These are phyloP conservation scores for Amanita exitialis DNA, from an alignment of 768 basidiomycete genomes.

Conservation along the genomic window DNA sequence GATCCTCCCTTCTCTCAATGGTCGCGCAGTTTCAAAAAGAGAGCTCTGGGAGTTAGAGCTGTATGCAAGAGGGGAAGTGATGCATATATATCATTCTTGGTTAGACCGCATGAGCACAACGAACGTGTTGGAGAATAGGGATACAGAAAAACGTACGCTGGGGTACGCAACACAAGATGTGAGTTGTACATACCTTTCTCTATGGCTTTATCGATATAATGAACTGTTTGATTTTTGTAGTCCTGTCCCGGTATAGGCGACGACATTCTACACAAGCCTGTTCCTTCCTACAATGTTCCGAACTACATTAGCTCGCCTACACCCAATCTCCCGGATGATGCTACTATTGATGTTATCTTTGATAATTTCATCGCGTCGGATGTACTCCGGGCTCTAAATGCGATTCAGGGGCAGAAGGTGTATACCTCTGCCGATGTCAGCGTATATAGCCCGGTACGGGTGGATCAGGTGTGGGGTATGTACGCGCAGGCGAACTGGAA, in stretches of 20 bases:
- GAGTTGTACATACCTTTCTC: constrained; percentile 13
- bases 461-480: constrained; percentile 42
- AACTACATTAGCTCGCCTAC: constrained; percentile 49
- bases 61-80: constrained; percentile 42
- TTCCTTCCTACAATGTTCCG: constrained; percentile 44
- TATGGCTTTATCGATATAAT: not conserved
- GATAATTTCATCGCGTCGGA: constrained; percentile 53
- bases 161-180: constrained; percentile 74
- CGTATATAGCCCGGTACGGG: constrained; percentile 41
- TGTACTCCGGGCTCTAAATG: constrained; percentile 46
- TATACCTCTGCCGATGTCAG: constrained; percentile 44
- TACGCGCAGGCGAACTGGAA: constrained; percentile 45
- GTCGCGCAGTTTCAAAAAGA: constrained; percentile 18
- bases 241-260: constrained; percentile 70
- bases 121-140: constrained; percentile 27
- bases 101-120: constrained; percentile 42
- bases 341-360: constrained; percentile 67
- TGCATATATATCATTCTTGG: constrained; percentile 43
- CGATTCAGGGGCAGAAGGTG: constrained; percentile 34
- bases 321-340: constrained; percentile 37
- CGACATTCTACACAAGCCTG: constrained; percentile 53
- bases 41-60: constrained; percentile 25
- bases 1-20: constrained; percentile 45
- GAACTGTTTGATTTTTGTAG: constrained; percentile 19
- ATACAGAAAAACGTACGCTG: constrained; percentile 43